Conservation (phyloP, 345 rosid genomes). For the Melaleuca alternifolia region DNA sequence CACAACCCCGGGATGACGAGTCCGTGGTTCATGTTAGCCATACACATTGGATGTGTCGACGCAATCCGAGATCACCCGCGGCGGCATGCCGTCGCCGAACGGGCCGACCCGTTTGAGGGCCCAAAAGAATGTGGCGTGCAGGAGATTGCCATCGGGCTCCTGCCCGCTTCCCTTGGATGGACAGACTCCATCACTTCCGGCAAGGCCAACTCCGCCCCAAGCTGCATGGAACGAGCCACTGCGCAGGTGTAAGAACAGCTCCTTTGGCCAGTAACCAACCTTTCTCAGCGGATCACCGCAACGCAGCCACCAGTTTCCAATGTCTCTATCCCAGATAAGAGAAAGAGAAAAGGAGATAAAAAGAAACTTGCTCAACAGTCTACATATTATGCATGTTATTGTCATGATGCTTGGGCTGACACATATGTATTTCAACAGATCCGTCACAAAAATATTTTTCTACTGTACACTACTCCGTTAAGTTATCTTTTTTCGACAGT, state of each 20-base stretch:
- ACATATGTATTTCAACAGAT: neutral
- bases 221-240: neutral
- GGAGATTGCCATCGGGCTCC: neutral
- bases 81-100: neutral
- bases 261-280: neutral
- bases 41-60: neutral
- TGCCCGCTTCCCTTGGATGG: neutral
- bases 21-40: neutral
- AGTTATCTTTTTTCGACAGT: neutral
- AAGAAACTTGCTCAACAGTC: neutral
- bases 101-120: neutral
- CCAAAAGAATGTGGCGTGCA: neutral
- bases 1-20: neutral
- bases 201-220: neutral
- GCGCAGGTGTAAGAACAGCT: neutral
- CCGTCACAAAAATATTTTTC: neutral
- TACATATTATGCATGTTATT: neutral
- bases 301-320: neutral
- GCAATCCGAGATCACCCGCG: neutral
- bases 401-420: neutral
- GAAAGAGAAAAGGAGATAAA: neutral
- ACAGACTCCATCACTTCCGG: neutral
- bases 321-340: neutral
- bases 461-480: neutral
- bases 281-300: neutral